Conservation (phyloP, 768 basidiomycete species). For the Pisolithus marmoratus region DNA sequence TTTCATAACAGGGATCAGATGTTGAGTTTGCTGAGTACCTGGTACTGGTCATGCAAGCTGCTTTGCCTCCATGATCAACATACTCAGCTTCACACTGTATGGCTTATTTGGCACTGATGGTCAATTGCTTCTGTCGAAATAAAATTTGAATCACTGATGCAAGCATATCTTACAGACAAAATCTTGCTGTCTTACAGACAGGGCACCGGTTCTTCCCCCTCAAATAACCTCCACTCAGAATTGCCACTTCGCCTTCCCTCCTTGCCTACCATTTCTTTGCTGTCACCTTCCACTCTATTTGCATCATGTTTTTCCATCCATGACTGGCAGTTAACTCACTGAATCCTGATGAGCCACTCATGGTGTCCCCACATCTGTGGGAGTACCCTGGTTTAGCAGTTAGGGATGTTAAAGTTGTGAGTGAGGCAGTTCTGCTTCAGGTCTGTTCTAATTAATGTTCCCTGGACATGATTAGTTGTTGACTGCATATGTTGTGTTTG, state of each 20-base stretch:
- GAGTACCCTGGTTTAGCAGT: constrained; percentile 66
- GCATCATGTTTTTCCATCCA: constrained; percentile 76
- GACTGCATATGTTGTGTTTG: constrained; percentile 85
- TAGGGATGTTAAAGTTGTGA: constrained; percentile 63
- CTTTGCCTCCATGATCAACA: constrained; percentile 85
- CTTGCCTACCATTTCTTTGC: constrained; percentile 91
- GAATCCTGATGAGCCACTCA: constrained; percentile 31
- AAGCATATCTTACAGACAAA: constrained; percentile 39
- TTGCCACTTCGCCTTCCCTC: constrained; percentile 72
- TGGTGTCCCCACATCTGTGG: constrained; percentile 39
- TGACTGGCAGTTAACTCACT: constrained; percentile 15
- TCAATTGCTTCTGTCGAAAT: constrained; percentile 29
- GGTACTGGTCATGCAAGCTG: constrained; percentile 86
- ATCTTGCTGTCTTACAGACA: constrained; percentile 58
- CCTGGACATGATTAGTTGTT: constrained; percentile 57
- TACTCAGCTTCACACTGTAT: constrained; percentile 88
- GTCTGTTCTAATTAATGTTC: too few species aligned
- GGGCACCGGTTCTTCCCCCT: constrained; percentile 96
- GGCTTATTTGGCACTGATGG: constrained; percentile 93
- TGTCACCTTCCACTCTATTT: constrained; percentile 94
- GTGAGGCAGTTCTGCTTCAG: constrained; percentile 24
- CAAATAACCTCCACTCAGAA: constrained; percentile 46
- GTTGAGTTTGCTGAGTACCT: constrained; percentile 49
- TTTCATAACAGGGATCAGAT: constrained; percentile 48
- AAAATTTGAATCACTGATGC: neutral